These are phyloP conservation scores for Rhodotorula sp. DNA, from an alignment of 1,284 basidiomycete genomes.

Conservation along the genomic window DNA sequence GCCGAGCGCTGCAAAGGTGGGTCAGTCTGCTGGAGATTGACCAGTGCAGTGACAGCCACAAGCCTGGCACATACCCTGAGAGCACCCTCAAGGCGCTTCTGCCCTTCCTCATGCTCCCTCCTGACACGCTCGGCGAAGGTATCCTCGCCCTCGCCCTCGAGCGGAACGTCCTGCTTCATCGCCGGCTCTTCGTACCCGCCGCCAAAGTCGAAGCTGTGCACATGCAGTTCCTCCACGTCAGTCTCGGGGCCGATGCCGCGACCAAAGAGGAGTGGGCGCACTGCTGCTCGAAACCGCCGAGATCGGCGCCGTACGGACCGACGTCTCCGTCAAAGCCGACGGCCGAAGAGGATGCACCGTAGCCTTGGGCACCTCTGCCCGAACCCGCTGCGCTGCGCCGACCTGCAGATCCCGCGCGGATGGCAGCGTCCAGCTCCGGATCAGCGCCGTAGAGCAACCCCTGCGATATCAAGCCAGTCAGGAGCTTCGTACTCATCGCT, in stretches of 20 bases:
- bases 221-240: too few relatives aligned
- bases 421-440: constrained; percentile 31
- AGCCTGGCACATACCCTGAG: background rate
- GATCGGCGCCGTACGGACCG: background rate
- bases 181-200: constrained; percentile 5
- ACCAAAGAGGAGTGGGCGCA: background rate
- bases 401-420: constrained; percentile 15
- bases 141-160: constrained; percentile 1
- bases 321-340: background rate
- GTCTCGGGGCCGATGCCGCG: too few relatives aligned
- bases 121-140: constrained; percentile 8
- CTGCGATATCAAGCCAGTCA: background rate
- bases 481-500: too few relatives aligned
- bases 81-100: background rate
- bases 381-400: background rate
- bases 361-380: background rate
- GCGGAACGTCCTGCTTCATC: background rate
- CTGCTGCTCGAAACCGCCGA: constrained; percentile 18
- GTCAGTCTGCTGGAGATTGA: background rate
- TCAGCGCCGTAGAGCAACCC: constrained; percentile 31
- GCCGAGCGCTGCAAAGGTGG: background rate
- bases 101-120: constrained; percentile 19
- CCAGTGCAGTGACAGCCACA: too few relatives aligned
- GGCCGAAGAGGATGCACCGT: constrained; percentile 13
- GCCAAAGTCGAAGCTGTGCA: constrained; percentile 27